These are phyloP conservation scores for Exophiala sideris DNA, from an alignment of 2,329 filamentous ascomycete species.

Conservation along the genomic window DNA sequence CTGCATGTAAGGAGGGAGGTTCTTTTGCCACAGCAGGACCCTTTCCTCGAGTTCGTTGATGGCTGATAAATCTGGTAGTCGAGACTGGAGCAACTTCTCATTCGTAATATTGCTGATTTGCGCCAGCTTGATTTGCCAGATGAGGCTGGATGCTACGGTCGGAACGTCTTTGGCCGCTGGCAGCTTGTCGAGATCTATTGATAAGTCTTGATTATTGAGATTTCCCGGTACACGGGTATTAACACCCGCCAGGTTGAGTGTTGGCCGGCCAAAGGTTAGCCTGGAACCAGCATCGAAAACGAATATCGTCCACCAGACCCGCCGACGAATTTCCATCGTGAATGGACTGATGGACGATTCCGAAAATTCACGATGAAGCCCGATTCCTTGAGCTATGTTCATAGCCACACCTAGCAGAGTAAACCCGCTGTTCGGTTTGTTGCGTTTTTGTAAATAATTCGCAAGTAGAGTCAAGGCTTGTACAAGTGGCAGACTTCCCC, in stretches of 20 bases:
- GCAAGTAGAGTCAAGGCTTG: slow-evolving; percentile 46
- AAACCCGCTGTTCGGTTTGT: slow-evolving; percentile 51
- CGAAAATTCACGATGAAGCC: slow-evolving; percentile 50
- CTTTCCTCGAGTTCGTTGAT: slow-evolving; percentile 13
- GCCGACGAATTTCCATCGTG: slow-evolving; percentile 38
- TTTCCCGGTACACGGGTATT: slow-evolving; percentile 4
- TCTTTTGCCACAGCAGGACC: background rate
- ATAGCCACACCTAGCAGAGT: slow-evolving; percentile 50
- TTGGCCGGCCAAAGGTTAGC: slow-evolving; percentile 49
- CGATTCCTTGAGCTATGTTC: slow-evolving; percentile 49
- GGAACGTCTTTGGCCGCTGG: background rate
- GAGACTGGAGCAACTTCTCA: background rate
- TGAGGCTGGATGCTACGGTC: slow-evolving; percentile 6
- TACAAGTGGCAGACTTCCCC: slow-evolving; percentile 47
- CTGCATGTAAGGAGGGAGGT: slow-evolving; percentile 2
- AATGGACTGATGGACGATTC: slow-evolving; percentile 45
- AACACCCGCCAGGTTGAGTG: slow-evolving; percentile 29
- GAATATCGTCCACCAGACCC: slow-evolving; percentile 44
- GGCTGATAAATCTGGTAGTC: slow-evolving; percentile 2
- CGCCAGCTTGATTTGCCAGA: slow-evolving; percentile 8
- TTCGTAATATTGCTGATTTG: slow-evolving; percentile 5
- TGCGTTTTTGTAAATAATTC: slow-evolving; percentile 50
- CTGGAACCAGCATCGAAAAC: slow-evolving; percentile 49
- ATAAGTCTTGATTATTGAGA: slow-evolving; percentile 4
- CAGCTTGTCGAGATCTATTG: slow-evolving; percentile 6